Evolutionary conservation across 1,284 basidiomycete genomes (phyloP).

Genomic region (Prillingera fragicola): DNA sequence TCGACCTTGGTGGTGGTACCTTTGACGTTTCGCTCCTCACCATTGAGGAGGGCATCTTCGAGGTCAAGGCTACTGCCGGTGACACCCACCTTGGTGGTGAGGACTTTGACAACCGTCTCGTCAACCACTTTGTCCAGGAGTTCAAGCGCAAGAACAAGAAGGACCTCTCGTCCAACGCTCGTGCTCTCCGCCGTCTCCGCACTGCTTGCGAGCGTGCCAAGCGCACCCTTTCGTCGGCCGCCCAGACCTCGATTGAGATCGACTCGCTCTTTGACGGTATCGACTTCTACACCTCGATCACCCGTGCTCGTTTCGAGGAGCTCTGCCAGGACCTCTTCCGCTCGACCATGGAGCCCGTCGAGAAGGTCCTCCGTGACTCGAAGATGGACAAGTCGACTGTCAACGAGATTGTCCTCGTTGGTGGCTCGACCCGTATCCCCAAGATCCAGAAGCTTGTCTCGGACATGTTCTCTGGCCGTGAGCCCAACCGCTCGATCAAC

Average conservation of each 20-base stretch:
- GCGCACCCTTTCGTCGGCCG: slow-evolving; percentile 81
- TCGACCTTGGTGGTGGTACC: slow-evolving; percentile 95
- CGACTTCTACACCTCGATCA: slow-evolving; percentile 89
- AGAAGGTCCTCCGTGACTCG: slow-evolving; percentile 97
- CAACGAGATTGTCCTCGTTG: slow-evolving; percentile 94
- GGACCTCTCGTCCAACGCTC: slow-evolving; percentile 79
- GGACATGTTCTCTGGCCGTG: slow-evolving; percentile 77
- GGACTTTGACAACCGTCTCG: slow-evolving; percentile 97
- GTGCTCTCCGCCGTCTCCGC: slow-evolving; percentile 94
- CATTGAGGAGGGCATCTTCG: slow-evolving; percentile 98
- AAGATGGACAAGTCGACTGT: slow-evolving; percentile 98
- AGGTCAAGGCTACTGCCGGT: slow-evolving; percentile 98
- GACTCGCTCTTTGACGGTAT: slow-evolving; percentile 88
- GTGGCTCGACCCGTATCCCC: slow-evolving; percentile 98
- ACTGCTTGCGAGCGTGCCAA: slow-evolving; percentile 99
- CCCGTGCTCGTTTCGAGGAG: slow-evolving; percentile 97
- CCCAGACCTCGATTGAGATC: slow-evolving; percentile 67
- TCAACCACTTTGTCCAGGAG: slow-evolving; percentile 93
- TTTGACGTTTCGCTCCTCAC: slow-evolving; percentile 98
- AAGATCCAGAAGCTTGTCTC: slow-evolving; percentile 97
- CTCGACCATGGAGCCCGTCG: slow-evolving; percentile 98
- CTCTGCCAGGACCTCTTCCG: slow-evolving; percentile 98
- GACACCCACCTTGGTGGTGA: slow-evolving; percentile 99
- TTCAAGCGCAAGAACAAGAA: slow-evolving; percentile 95
- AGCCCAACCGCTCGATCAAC: slow-evolving; percentile 93